A percentile compares a stretch with the other conserved stretches of the same genome.
Conservation (phyloP, 441 rosid genomes). For the Adansonia gregorii region DNA sequence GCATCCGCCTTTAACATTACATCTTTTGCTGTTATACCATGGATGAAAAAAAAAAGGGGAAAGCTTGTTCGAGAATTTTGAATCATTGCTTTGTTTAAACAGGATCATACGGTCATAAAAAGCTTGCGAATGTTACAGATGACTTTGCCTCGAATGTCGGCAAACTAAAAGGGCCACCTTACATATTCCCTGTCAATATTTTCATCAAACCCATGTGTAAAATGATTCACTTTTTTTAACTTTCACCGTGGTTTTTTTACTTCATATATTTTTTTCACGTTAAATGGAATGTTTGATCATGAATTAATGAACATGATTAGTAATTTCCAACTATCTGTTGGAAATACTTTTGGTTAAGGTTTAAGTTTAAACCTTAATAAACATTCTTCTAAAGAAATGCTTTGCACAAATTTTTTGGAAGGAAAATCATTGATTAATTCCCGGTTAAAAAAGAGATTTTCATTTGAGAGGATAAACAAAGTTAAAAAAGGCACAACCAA, state of each 20-base stretch:
- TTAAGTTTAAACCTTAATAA: too few species aligned
- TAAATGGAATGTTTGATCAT: not conserved
- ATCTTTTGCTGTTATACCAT: not conserved
- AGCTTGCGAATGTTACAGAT: not conserved
- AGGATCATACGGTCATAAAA: not conserved
- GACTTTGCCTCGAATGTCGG: not conserved
- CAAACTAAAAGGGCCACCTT: not conserved
- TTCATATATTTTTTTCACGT: not conserved
- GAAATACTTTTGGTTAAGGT: too few species aligned
- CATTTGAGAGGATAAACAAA: not conserved
- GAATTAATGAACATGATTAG: not conserved
- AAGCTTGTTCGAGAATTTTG: not conserved
- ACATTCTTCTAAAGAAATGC: too few species aligned
- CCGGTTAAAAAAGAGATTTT: not conserved
- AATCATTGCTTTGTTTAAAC: slow-evolving; percentile 4
- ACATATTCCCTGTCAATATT: not conserved
- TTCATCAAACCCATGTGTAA: not conserved
- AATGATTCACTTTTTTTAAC: too few species aligned
- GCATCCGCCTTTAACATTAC: not conserved
- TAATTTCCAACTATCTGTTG: not conserved
- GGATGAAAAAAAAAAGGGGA: too few species aligned
- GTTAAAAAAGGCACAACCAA: not conserved
- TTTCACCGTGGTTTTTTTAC: too few species aligned
- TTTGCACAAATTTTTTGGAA: too few species aligned
- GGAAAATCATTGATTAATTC: not conserved